Base-by-base conservation (phyloP, 2,329 filamentous ascomycete species). In the Aplosporella prunicola region DNA sequence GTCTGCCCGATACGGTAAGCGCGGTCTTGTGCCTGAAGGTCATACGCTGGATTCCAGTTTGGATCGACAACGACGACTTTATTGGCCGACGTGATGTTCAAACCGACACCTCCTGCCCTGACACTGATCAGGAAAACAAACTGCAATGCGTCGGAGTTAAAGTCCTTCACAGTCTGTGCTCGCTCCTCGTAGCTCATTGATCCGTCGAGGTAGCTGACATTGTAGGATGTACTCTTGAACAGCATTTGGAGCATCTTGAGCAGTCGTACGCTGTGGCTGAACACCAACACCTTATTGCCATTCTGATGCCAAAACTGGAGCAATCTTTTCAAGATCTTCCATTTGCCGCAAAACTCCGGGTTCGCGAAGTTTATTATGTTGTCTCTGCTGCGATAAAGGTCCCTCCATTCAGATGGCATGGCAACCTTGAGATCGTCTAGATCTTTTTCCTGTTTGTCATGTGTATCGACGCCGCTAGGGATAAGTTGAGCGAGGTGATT, bases 51-150 rank as follows among this genome's bases (percentile, higher is more conserved):
- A 47, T 98, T 98, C 91, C 91, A 98, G 51, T 96, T 91, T 0
- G 91, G 91, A 55, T 96, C 91, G 32, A 96, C 79, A 23, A 98
- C 85, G 26, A 98, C 89, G 0, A 98, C 91, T 61, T 96, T 96
- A 62, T 98, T 98, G 2, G 91, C 91, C 2, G 86, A 91, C 0
- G 89, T 94, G 53, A 98, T 96, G 55, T 98, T 98, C 18, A 98
- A 68, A 0, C 91, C 91, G 1, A 95, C 82, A 4, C 91, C 91
- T 16, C 91, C 91, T 3, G 91, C 88, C 53, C 82, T 85, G 5
- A 91, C 95, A 15, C 84, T 93, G 51, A 98, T 95, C 14, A 98
- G 69, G 50, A 98, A 98, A 5, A 95, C 87, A 51, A 98, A 98
- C 51, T 91, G 85, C 4, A 69, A 71, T 0, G 86, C 76, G 51